These are phyloP conservation scores for Hypsizygus marmoreus DNA, from an alignment of 768 basidiomycete species.

Conservation along the genomic window DNA sequence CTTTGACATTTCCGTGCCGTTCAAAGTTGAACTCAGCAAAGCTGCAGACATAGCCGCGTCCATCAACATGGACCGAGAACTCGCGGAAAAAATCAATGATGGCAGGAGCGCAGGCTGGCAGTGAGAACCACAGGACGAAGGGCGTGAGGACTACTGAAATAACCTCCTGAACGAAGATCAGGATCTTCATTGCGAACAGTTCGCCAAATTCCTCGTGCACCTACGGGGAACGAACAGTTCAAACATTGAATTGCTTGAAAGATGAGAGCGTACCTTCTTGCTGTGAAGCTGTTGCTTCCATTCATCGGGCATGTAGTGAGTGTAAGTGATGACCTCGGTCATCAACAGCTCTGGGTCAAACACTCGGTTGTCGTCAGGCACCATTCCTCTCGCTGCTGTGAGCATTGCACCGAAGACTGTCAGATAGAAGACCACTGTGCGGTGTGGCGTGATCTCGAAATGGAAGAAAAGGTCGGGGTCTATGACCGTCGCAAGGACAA, in stretches of 20 bases:
- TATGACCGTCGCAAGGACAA: slow-evolving; percentile 86
- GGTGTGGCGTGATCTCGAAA: slow-evolving; percentile 92
- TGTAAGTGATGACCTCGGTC: slow-evolving; percentile 89
- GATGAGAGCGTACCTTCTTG: slow-evolving; percentile 58
- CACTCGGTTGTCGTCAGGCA: slow-evolving; percentile 90
- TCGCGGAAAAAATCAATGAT: slow-evolving; percentile 99
- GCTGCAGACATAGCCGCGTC: slow-evolving; percentile 94
- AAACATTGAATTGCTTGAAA: background rate
- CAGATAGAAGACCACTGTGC: slow-evolving; percentile 93
- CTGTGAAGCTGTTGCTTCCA: slow-evolving; percentile 92
- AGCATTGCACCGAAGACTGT: slow-evolving; percentile 85
- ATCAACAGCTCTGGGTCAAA: slow-evolving; percentile 94
- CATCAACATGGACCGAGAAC: slow-evolving; percentile 95
- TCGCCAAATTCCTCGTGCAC: slow-evolving; percentile 91
- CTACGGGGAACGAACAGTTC: slow-evolving; percentile 35
- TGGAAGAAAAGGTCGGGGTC: slow-evolving; percentile 93
- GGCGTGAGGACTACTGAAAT: slow-evolving; percentile 92
- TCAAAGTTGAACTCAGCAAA: slow-evolving; percentile 99
- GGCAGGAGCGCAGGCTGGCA: slow-evolving; percentile 85
- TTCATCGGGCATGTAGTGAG: slow-evolving; percentile 93
- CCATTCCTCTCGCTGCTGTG: slow-evolving; percentile 91
- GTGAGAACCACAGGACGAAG: slow-evolving; percentile 89
- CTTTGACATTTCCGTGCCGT: slow-evolving; percentile 90
- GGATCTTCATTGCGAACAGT: slow-evolving; percentile 91
- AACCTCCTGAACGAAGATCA: slow-evolving; percentile 86